These are phyloP conservation scores for Trichoderma gamsii DNA, from an alignment of 495 filamentous ascomycete species.

Conservation along the genomic window DNA sequence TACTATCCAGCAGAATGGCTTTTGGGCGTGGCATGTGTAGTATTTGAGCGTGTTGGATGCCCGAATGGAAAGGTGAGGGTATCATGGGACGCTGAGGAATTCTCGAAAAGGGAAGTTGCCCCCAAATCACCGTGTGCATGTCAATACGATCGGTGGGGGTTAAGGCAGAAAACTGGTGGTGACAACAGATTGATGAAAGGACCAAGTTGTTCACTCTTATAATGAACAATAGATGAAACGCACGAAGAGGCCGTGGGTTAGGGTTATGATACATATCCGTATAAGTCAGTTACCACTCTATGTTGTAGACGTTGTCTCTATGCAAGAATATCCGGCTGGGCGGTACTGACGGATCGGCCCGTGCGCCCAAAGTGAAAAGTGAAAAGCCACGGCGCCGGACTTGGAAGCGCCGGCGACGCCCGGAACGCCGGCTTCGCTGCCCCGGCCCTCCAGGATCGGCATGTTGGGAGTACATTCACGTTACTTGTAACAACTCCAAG, in stretches of 20 bases:
- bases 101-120: not conserved
- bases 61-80: not conserved
- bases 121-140: not conserved
- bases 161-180: too few relatives aligned
- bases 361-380: not conserved
- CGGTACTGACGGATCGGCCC: conserved; percentile 9
- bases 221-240: too few relatives aligned
- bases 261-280: too few relatives aligned
- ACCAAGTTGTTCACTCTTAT: too few relatives aligned
- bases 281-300: too few relatives aligned
- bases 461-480: not conserved
- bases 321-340: not conserved
- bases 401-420: not conserved
- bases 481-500: too few relatives aligned
- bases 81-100: not conserved
- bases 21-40: not conserved
- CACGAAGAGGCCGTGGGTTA: too few relatives aligned
- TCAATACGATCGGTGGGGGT: not conserved
- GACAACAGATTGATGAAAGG: too few relatives aligned
- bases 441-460: not conserved
- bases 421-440: not conserved
- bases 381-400: not conserved
- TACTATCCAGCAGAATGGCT: not conserved
- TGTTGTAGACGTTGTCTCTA: not conserved
- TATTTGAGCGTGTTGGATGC: not conserved